A percentile compares a stretch with the other conserved stretches of the same genome.
Conservation (phyloP, 352 stramenopile species). For the Pythium oligandrum region DNA sequence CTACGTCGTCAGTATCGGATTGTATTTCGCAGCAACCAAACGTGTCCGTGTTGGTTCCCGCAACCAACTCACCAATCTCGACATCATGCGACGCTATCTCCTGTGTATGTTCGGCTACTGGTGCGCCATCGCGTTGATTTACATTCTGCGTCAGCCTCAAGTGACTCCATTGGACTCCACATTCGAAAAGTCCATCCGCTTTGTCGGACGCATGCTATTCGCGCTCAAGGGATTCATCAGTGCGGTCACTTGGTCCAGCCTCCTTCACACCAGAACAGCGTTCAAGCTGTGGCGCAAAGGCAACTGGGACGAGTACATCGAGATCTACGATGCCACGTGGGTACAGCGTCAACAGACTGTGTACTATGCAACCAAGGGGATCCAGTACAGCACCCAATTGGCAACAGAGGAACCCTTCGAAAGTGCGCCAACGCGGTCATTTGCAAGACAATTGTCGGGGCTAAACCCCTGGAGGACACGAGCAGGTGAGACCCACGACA, state of each 20-base stretch:
- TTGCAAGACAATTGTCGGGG: conserved; percentile 53
- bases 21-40: conserved; percentile 69
- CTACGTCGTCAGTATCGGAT: conserved; percentile 66
- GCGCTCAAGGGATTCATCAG: conserved; percentile 59
- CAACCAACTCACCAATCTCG: conserved; percentile 26
- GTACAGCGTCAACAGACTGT: conserved; percentile 78
- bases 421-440: conserved; percentile 48
- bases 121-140: conserved; percentile 1
- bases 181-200: conserved; percentile 57
- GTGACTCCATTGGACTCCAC: conserved; percentile 22
- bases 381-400: conserved; percentile 39
- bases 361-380: conserved; percentile 79
- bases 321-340: conserved; percentile 82
- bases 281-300: conserved; percentile 73
- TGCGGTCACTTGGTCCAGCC: conserved; percentile 63
- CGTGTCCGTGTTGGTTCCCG: conserved; percentile 50
- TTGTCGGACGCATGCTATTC: conserved; percentile 59
- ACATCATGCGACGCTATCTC: conserved; percentile 74
- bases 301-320: conserved; percentile 85
- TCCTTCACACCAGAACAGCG: conserved; percentile 55
- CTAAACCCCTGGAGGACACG: conserved; percentile 66
- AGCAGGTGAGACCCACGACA: conserved; percentile 22
- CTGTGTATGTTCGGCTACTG: conserved; percentile 70
- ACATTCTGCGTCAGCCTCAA: conserved; percentile 28
- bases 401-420: conserved; percentile 10